Conservation (phyloP, 2,329 filamentous ascomycete genomes). For the Xylariales sp. region DNA sequence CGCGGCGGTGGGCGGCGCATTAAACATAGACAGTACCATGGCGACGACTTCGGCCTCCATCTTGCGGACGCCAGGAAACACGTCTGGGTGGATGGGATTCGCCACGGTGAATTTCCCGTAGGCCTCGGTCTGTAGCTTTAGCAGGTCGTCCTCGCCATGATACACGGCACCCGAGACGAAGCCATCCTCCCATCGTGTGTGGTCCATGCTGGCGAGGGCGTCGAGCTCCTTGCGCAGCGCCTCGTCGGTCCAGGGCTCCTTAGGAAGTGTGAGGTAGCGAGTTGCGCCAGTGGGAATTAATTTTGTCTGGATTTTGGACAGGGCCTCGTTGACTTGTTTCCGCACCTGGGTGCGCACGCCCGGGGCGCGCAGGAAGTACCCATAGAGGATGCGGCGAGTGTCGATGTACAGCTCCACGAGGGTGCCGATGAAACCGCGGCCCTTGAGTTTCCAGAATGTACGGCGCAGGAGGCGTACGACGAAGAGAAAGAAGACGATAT, state of each 20-base stretch:
- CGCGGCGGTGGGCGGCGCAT: conserved; percentile 78
- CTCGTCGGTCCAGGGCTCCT: conserved; percentile 77
- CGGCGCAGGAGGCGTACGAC: conserved; percentile 78
- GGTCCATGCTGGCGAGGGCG: conserved; percentile 77
- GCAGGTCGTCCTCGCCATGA: conserved; percentile 79
- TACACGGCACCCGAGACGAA: conserved; percentile 94
- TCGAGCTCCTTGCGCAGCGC: conserved; percentile 76
- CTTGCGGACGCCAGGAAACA: conserved; percentile 95
- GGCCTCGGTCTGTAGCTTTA: conserved; percentile 84
- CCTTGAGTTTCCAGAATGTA: conserved; percentile 78
- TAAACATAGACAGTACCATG: conserved; percentile 89
- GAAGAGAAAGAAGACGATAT: conserved; percentile 86
- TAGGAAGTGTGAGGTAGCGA: conserved; percentile 72
- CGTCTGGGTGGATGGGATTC: conserved; percentile 96
- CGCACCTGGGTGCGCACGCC: conserved; percentile 84
- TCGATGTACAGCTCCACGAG: conserved; percentile 69
- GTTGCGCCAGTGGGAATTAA: conserved; percentile 71
- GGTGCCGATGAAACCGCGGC: conserved; percentile 81
- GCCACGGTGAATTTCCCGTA: conserved; percentile 92
- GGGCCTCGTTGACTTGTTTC: conserved; percentile 74
- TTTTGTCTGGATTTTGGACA: conserved; percentile 78
- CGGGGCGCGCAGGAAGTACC: conserved; percentile 78
- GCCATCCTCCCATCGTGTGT: conserved; percentile 95
- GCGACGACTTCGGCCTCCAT: conserved; percentile 98
- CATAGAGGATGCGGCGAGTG: conserved; percentile 71